Evolutionary conservation across 192 early-diverging fungal species (phyloP).

Genomic region (Lunasporangiospora selenospora): DNA sequence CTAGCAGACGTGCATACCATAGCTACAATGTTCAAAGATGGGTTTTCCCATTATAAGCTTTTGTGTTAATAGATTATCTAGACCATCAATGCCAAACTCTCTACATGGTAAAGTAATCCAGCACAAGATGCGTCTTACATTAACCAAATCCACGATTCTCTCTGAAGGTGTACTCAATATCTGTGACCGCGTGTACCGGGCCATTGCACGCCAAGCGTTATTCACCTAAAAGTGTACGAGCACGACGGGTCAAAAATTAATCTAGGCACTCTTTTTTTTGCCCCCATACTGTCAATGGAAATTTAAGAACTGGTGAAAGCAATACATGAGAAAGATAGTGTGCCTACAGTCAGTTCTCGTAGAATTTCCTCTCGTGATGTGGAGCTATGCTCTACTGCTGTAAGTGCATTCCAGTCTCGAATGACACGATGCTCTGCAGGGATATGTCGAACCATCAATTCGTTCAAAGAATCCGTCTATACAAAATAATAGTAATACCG

Average conservation of each 20-base stretch:
- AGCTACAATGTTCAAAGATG: too few species aligned
- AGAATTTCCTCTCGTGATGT: conserved; percentile 43
- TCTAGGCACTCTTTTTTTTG: background rate
- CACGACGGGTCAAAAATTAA: background rate
- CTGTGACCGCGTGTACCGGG: conserved; percentile 52
- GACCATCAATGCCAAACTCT: too few species aligned
- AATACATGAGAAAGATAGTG: too few species aligned
- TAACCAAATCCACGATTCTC: conserved; percentile 46
- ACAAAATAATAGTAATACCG: too few species aligned
- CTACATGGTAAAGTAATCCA: background rate
- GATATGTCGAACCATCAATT: conserved; percentile 52
- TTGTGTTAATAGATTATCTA: too few species aligned
- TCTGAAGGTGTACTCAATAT: conserved; percentile 48
- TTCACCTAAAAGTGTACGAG: conserved; percentile 32
- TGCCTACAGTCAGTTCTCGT: conserved; percentile 46
- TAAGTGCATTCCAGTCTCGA: conserved; percentile 40
- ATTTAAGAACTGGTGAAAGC: too few species aligned
- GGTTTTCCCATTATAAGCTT: too few species aligned
- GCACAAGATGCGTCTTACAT: conserved; percentile 35
- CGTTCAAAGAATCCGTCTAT: conserved; percentile 55
- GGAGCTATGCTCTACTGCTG: conserved; percentile 44
- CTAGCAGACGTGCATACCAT: conserved; percentile 58
- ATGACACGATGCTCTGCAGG: conserved; percentile 51
- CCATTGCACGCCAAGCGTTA: conserved; percentile 56
- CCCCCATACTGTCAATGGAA: too few species aligned